These are phyloP conservation scores for Candida golubevii DNA, from an alignment of 805 yeast genomes.

Conservation along the genomic window DNA sequence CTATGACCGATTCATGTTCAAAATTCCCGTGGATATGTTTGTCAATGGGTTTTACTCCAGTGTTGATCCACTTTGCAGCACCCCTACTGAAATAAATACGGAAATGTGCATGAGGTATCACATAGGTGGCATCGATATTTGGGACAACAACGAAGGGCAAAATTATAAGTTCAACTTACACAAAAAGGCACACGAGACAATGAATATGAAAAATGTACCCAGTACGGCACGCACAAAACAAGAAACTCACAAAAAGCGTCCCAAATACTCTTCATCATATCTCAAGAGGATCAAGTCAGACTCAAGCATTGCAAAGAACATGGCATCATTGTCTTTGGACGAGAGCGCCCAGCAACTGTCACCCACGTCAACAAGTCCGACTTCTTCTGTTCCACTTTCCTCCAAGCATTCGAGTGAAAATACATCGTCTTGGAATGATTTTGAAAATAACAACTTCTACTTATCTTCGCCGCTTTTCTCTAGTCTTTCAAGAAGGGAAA, in stretches of 20 bases:
- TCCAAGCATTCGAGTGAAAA: neutral
- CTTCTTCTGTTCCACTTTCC: neutral
- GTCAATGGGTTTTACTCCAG: constrained; percentile 5
- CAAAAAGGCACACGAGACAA: neutral
- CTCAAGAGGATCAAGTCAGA: constrained; percentile 32
- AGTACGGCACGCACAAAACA: constrained; percentile 11
- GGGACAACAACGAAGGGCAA: constrained; percentile 69
- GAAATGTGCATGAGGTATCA: constrained; percentile 57
- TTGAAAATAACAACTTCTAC: constrained; percentile 32
- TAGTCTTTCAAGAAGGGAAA: neutral
- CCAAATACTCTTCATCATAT: constrained; percentile 38
- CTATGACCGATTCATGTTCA: constrained; percentile 71
- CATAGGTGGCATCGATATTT: constrained; percentile 48
- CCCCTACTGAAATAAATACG: constrained; percentile 18
- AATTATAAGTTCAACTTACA: constrained; percentile 51
- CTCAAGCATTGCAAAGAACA: constrained; percentile 1
- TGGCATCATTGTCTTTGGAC: neutral
- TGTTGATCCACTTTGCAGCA: constrained; percentile 7
- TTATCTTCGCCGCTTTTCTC: constrained; percentile 31
- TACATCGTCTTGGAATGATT: constrained; percentile 18
- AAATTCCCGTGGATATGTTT: constrained; percentile 41
- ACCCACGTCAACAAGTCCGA: neutral
- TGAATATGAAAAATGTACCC: constrained; percentile 4
- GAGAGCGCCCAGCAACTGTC: neutral
- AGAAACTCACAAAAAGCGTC: constrained; percentile 19